Conservation (phyloP, 148 eudicot species). For the Bassia scoparia region DNA sequence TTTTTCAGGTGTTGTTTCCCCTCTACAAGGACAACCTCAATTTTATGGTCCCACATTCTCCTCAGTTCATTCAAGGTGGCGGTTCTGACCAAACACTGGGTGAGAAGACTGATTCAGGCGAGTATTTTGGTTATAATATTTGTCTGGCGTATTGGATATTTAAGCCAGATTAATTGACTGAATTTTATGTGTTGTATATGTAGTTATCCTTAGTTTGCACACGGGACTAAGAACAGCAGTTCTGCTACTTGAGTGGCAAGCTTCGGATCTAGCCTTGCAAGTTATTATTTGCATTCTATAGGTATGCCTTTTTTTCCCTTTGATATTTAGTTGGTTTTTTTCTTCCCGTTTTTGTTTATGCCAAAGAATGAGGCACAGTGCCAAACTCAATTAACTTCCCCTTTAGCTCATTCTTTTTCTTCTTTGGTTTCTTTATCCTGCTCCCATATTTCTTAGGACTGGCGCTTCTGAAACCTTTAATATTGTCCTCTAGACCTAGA, state of each 20-base stretch:
- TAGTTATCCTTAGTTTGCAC: conserved; percentile 91
- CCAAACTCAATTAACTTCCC: too few relatives aligned
- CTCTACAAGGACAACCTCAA: conserved; percentile 73
- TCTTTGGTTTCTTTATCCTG: too few relatives aligned
- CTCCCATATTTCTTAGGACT: too few relatives aligned
- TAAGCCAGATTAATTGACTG: neutral
- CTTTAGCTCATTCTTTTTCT: too few relatives aligned
- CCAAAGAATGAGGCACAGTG: neutral
- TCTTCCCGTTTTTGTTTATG: neutral
- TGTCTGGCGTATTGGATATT: conserved; percentile 13
- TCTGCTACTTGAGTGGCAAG: conserved; percentile 95
- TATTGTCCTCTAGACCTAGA: neutral
- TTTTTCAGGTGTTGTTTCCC: conserved; percentile 60
- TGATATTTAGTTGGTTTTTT: too few relatives aligned
- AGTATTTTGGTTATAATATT: conserved; percentile 15
- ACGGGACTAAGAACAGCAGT: conserved; percentile 93
- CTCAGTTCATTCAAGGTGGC: conserved; percentile 75
- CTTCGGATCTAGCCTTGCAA: conserved; percentile 94
- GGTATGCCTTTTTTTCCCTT: conserved; percentile 36
- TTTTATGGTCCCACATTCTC: conserved; percentile 72
- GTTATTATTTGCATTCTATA: conserved; percentile 75
- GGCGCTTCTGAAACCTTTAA: too few relatives aligned
- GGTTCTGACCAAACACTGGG: conserved; percentile 86
- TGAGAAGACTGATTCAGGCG: conserved; percentile 73
- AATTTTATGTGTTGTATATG: conserved; percentile 3